phyloP scores from a whole-genome alignment of 2,329 filamentous ascomycete species.

The Talaromyces sp. region DNA sequence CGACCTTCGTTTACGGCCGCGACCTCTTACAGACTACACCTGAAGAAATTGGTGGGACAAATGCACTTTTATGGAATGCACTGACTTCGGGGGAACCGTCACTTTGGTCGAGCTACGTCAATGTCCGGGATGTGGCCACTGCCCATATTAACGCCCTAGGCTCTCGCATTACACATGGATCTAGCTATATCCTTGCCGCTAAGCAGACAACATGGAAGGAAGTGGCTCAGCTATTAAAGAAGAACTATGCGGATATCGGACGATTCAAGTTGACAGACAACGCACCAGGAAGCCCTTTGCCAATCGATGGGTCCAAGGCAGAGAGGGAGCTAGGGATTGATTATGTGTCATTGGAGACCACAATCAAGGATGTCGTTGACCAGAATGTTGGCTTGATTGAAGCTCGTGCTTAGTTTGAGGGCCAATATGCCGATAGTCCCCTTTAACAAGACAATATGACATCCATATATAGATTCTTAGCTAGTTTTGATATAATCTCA shows the following conservation, averaged over 20 bases:
- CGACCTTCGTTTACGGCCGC: conserved; percentile 18
- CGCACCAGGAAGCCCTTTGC: background rate
- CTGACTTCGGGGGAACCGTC: conserved; percentile 14
- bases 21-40: conserved; percentile 19
- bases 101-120: conserved; percentile 13
- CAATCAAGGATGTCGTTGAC: background rate
- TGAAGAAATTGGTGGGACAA: conserved; percentile 7
- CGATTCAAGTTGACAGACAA: background rate
- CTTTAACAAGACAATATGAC: background rate
- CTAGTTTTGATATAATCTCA: background rate
- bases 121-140: conserved; percentile 23
- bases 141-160: conserved; percentile 21
- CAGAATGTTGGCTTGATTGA: background rate
- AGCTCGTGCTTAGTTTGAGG: background rate
- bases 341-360: background rate
- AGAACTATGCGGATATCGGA: conserved; percentile 11
- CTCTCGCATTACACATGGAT: conserved; percentile 13
- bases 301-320: background rate
- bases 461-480: background rate
- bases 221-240: conserved; percentile 5
- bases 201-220: conserved; percentile 14
- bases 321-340: background rate
- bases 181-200: conserved; percentile 15
- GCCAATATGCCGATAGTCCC: background rate
- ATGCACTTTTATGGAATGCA: background rate